Evolutionary conservation across 768 basidiomycete species (phyloP).

Genomic region (Boletus subparvulus): DNA sequence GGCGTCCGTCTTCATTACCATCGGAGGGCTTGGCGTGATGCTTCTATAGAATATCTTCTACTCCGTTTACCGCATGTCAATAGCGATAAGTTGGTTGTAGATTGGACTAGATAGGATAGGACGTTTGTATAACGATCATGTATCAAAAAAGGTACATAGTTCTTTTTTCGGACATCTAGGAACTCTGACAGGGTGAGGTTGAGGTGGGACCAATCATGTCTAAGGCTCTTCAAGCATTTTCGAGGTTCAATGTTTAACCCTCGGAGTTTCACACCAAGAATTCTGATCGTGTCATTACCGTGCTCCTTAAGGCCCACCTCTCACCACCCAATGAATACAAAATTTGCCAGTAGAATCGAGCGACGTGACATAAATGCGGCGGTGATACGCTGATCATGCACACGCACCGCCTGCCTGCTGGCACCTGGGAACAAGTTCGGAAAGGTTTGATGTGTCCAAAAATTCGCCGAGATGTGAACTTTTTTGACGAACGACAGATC

Average conservation of each 20-base stretch:
- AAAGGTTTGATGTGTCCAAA: neutral
- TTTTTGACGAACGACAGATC: neutral
- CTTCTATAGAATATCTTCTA: constrained; percentile 7
- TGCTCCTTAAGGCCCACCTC: neutral
- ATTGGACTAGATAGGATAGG: neutral
- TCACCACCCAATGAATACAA: neutral
- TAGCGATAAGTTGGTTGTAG: neutral
- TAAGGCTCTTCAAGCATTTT: neutral
- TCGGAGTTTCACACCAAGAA: neutral
- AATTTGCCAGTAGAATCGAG: neutral
- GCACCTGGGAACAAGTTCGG: constrained; percentile 3
- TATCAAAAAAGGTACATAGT: neutral
- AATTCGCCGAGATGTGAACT: neutral
- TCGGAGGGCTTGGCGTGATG: constrained; percentile 18
- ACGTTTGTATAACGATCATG: too few relatives aligned
- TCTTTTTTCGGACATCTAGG: neutral
- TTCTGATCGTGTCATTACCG: neutral
- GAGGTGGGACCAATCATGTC: too few relatives aligned
- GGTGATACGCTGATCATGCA: neutral
- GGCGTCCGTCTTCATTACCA: constrained; percentile 8
- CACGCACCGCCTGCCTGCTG: neutral
- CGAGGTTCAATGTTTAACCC: neutral
- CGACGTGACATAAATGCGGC: constrained; percentile 6
- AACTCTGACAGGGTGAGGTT: neutral
- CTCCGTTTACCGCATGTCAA: neutral